These are phyloP conservation scores for Aurifilum marmelostoma DNA, from an alignment of 2,329 filamentous ascomycete species.

Conservation along the genomic window DNA sequence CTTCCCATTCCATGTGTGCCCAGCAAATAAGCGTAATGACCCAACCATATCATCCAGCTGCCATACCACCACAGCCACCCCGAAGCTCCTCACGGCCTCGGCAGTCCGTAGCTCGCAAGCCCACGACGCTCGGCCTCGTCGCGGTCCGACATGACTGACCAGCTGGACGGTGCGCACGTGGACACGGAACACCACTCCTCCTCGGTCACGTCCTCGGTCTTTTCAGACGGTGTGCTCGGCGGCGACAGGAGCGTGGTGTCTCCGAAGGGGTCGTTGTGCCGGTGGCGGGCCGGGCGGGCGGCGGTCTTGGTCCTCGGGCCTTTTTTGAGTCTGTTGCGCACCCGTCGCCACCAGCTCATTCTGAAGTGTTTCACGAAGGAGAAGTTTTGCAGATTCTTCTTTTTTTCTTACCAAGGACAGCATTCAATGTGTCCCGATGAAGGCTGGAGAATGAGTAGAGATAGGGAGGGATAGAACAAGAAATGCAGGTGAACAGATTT, in stretches of 20 bases:
- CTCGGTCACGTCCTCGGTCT: conserved; percentile 15
- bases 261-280: conserved; percentile 7
- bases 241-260: conserved; percentile 10
- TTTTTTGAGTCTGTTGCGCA: conserved; percentile 24
- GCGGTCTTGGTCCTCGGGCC: conserved; percentile 6
- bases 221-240: conserved; percentile 20
- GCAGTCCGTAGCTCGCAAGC: conserved; percentile 9
- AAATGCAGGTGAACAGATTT: neutral
- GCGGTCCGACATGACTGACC: conserved; percentile 21
- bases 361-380: neutral
- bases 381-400: too few species aligned
- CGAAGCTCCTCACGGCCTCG: neutral
- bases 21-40: too few species aligned
- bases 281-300: conserved; percentile 12
- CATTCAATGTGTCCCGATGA: too few species aligned
- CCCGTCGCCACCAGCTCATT: conserved; percentile 23
- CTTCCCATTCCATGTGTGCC: too few species aligned
- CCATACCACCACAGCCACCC: neutral
- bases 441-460: neutral
- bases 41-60: neutral
- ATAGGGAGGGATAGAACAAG: neutral
- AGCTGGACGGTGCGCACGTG: conserved; percentile 2
- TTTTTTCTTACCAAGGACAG: too few species aligned
- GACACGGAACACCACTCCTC: conserved; percentile 18
- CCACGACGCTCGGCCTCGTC: neutral